Evolutionary conservation across 805 yeast species (phyloP), one percentile per base, ranked within the genome.

Genomic region (Jamesozyma hellenica): DNA sequence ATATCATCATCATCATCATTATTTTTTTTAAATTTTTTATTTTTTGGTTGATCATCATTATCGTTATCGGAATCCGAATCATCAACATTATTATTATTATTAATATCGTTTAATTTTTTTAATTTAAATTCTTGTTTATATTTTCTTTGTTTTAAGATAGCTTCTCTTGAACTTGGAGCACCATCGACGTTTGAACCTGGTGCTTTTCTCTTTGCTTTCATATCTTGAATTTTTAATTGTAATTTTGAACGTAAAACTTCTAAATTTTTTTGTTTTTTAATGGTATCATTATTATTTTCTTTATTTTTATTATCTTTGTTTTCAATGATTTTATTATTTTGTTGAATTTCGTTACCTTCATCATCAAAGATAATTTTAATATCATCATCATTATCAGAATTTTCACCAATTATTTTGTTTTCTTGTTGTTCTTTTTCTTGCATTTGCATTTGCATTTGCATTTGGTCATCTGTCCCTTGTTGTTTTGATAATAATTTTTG

Each of bases 181-280:
- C 96, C 95, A 4, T 71, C 67, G 4, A 70, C 77, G 34, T 76
- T 79, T 1, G 88, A 66, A 2, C 97, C 97, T 1, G 94, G 92
- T 1, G 97, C 98, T 53, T 82, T 88, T 58, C 99, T 77, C 61
- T 75, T 82, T 40, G 79, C 87, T 49, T 79, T 77, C 64, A 92
- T 53, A 8, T 63, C 64, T 41, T 67, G 72, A 47, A 92, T 88
- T 58, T 78, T 84, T 14, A 72, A 73, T 23, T 90, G 79, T 33
- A 92, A 71, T 58, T 82, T 82, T n/a, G 79, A 81, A 53, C 88
- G 77, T 43, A 92, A 70, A 49, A 75, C 81, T 4, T 73, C 73
- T 36, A 86, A 56, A 58, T 54, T 72, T 61, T 50, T 76, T 75
- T 59, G 73, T 77, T 31, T 71, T 56, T 30, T 64, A 10, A 31